phyloP scores from a whole-genome alignment of 2,329 filamentous ascomycete species.

The Trichoderma sp. region DNA sequence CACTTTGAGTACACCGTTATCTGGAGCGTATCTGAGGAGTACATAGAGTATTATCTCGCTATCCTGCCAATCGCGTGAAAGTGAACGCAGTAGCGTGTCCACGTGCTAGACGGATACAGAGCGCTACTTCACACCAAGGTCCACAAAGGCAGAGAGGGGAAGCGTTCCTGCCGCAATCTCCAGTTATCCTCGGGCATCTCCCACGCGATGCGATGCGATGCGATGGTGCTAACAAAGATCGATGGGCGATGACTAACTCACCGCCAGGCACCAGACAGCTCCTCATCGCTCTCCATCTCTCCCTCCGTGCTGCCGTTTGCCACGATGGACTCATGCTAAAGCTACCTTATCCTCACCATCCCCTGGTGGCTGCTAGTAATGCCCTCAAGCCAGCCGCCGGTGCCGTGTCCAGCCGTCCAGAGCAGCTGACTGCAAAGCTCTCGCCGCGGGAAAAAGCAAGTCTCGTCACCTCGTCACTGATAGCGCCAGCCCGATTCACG shows the following conservation, averaged over 20 bases:
- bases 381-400: neutral
- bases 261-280: neutral
- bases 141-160: neutral
- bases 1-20: no score
- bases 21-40: neutral
- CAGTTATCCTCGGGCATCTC: neutral
- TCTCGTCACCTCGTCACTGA: conserved; percentile 24
- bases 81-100: conserved; percentile 7
- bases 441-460: conserved; percentile 16
- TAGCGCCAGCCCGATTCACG: conserved; percentile 12
- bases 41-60: neutral
- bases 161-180: neutral
- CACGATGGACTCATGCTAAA: conserved; percentile 12
- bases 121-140: neutral
- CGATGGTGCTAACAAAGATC: no score
- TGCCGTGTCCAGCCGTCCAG: conserved; percentile 3
- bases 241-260: neutral
- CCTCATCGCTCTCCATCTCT: neutral
- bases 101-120: conserved; percentile 15
- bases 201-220: neutral
- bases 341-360: no score
- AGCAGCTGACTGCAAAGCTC: conserved; percentile 15
- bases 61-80: neutral
- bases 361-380: neutral
- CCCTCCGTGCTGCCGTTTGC: neutral